phyloP scores from a whole-genome alignment of 2,329 filamentous ascomycete genomes.

The Cladophialophora chaetospira region DNA sequence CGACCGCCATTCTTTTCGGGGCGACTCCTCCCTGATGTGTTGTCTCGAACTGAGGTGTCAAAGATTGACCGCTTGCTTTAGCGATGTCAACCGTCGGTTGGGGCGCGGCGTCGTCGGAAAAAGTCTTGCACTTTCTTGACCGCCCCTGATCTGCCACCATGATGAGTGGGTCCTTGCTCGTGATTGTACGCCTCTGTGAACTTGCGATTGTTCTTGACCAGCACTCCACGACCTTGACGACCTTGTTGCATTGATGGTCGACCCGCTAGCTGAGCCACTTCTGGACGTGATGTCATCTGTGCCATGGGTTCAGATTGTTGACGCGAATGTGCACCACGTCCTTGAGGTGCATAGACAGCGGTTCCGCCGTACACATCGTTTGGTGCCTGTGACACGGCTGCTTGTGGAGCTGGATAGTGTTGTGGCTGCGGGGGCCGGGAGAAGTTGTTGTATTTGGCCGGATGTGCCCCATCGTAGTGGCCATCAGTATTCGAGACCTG shows the following conservation, averaged over 20 bases:
- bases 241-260: slow-evolving; percentile 47
- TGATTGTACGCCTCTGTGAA: slow-evolving; percentile 88
- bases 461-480: slow-evolving; percentile 26
- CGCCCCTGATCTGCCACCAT: slow-evolving; percentile 81
- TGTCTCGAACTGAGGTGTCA: too few species aligned
- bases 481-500: slow-evolving; percentile 26
- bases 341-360: slow-evolving; percentile 30
- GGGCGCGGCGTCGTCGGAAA: slow-evolving; percentile 65
- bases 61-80: slow-evolving; percentile 2
- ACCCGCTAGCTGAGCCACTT: slow-evolving; percentile 32
- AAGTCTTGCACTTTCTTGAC: slow-evolving; percentile 98
- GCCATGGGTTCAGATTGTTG: slow-evolving; percentile 41
- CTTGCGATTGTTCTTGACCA: slow-evolving; percentile 82
- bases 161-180: slow-evolving; percentile 60
- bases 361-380: slow-evolving; percentile 35
- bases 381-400: slow-evolving; percentile 8
- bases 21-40: too few species aligned
- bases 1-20: too few species aligned
- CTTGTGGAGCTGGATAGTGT: slow-evolving; percentile 24
- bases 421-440: slow-evolving; percentile 32
- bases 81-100: slow-evolving; percentile 22
- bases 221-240: slow-evolving; percentile 55
- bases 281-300: slow-evolving; percentile 43
- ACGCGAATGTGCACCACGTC: slow-evolving; percentile 34
- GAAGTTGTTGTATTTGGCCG: slow-evolving; percentile 28